Conservation (phyloP, 2,329 filamentous ascomycete species). For the Hymenoscyphus infarciens region DNA sequence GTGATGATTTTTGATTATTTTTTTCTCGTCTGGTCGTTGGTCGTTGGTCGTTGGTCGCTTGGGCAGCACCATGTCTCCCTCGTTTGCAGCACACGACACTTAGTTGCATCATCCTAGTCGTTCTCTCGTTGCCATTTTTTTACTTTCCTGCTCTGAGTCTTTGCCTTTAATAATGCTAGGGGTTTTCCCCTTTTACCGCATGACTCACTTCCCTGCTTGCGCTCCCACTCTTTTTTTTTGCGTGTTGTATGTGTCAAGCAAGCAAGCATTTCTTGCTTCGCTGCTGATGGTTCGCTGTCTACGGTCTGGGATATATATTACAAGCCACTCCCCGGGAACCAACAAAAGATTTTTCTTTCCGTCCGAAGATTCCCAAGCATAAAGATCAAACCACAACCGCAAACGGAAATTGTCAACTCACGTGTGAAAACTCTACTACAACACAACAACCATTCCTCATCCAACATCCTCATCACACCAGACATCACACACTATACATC, state of each 20-base stretch:
- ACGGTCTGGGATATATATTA: neutral
- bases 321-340: neutral
- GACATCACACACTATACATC: neutral
- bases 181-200: slow-evolving; percentile 5
- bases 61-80: neutral
- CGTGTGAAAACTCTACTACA: neutral
- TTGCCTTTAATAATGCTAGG: slow-evolving; percentile 6
- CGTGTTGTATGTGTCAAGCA: slow-evolving; percentile 2
- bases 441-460: neutral
- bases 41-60: neutral
- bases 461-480: neutral
- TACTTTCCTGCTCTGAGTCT: neutral
- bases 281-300: neutral
- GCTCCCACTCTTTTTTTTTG: neutral
- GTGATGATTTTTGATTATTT: neutral
- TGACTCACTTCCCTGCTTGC: slow-evolving; percentile 10
- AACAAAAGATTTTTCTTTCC: neutral
- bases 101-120: slow-evolving; percentile 1
- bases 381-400: neutral
- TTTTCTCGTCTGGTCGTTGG: neutral
- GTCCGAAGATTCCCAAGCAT: neutral
- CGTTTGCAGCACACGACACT: slow-evolving; percentile 12
- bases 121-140: neutral
- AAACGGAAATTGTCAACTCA: neutral
- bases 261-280: neutral